A percentile compares a stretch with the other conserved stretches of the same genome.
Conservation (phyloP, 2,329 filamentous ascomycete species). For the Cordyceps cateniannulata region DNA sequence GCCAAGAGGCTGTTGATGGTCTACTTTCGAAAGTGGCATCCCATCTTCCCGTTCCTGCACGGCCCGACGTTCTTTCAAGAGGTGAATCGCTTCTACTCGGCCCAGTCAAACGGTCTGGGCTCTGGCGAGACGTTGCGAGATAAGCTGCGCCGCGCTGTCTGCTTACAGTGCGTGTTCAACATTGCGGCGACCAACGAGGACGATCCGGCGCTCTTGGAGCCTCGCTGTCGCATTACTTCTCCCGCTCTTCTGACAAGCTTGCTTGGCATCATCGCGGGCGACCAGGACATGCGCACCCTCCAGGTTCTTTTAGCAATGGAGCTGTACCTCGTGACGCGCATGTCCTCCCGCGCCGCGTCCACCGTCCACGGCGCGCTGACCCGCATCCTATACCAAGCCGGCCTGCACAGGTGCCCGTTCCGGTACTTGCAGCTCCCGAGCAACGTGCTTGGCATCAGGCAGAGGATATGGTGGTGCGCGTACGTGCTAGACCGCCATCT, state of each 20-base stretch:
- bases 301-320: constrained; percentile 43
- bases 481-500: constrained; percentile 32
- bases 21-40: constrained; percentile 47
- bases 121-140: constrained; percentile 13
- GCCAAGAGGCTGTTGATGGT: constrained; percentile 37
- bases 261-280: constrained; percentile 30
- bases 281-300: constrained; percentile 37
- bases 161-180: constrained; percentile 45
- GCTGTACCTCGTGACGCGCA: constrained; percentile 39
- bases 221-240: constrained; percentile 30
- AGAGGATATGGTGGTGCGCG: constrained; percentile 34
- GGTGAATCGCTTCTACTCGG: constrained; percentile 34
- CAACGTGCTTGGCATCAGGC: constrained; percentile 26
- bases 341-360: constrained; percentile 42
- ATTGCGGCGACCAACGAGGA: constrained; percentile 28
- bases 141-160: constrained; percentile 28
- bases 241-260: constrained; percentile 30
- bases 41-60: constrained; percentile 44
- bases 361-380: constrained; percentile 40
- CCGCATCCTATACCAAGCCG: constrained; percentile 41
- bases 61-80: constrained; percentile 41
- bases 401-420: constrained; percentile 44
- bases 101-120: not conserved
- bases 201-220: constrained; percentile 23
- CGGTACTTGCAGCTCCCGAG: constrained; percentile 38